phyloP scores from a whole-genome alignment of 805 yeast genomes.

The baker's yeast (Saccharomyces cerevisiae) region DNA sequence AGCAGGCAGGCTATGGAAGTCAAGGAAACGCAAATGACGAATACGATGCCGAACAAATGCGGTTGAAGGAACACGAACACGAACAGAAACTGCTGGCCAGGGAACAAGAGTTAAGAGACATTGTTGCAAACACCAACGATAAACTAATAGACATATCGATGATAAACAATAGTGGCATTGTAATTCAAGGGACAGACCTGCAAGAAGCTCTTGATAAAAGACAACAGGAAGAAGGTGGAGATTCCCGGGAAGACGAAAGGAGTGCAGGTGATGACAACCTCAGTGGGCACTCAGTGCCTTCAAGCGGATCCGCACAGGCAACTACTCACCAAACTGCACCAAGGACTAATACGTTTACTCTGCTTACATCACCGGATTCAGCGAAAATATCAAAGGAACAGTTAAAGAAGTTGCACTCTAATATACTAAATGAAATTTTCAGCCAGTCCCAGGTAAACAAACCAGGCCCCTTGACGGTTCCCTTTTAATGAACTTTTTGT shows the following conservation, averaged over 20 bases:
- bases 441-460: background rate
- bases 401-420: background rate
- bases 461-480: background rate
- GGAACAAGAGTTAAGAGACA: constrained; percentile 24
- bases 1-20: constrained; percentile 23
- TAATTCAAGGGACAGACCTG: constrained; percentile 19
- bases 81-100: constrained; percentile 21
- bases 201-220: background rate
- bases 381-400: background rate
- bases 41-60: constrained; percentile 15
- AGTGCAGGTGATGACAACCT: background rate
- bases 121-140: constrained; percentile 29
- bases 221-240: background rate
- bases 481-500: background rate
- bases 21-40: constrained; percentile 4
- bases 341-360: background rate
- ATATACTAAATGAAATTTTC: background rate
- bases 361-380: background rate
- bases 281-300: background rate
- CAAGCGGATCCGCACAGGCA: background rate
- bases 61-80: constrained; percentile 18
- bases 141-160: constrained; percentile 31
- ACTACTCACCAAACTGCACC: background rate
- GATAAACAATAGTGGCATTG: constrained; percentile 31
- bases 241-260: background rate